Evolutionary conservation across 2,329 filamentous ascomycete species (phyloP).

Genomic region (Lojkania enalia): DNA sequence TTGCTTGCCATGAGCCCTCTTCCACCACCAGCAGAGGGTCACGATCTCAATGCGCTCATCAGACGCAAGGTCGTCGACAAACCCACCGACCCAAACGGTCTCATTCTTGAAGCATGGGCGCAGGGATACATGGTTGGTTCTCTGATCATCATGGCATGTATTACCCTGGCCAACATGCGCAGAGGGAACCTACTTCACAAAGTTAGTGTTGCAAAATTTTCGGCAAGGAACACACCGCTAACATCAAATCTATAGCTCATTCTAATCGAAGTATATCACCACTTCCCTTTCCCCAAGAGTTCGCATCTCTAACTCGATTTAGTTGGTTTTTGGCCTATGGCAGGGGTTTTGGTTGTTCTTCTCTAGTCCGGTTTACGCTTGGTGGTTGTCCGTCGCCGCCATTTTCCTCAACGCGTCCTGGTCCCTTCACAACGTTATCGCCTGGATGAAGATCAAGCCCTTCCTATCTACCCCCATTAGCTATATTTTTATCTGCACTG

Average conservation of each 20-base stretch:
- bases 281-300: neutral
- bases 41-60: too few species aligned
- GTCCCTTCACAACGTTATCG: conserved; percentile 67
- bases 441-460: conserved; percentile 68
- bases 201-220: conserved; percentile 20
- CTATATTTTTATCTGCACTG: conserved; percentile 60
- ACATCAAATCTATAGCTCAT: conserved; percentile 43
- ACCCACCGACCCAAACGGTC: conserved; percentile 35
- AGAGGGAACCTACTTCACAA: conserved; percentile 53
- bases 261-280: conserved; percentile 48
- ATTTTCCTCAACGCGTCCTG: conserved; percentile 66
- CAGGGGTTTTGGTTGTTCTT: conserved; percentile 65
- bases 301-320: conserved; percentile 12
- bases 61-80: conserved; percentile 34
- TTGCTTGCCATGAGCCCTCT: conserved; percentile 17
- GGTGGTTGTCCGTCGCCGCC: conserved; percentile 65
- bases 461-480: conserved; percentile 58
- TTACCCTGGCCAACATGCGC: conserved; percentile 55
- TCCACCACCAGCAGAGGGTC: conserved; percentile 17
- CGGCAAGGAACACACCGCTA: conserved; percentile 12
- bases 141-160: conserved; percentile 53
- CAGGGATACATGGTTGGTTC: conserved; percentile 47
- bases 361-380: conserved; percentile 59
- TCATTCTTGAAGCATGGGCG: conserved; percentile 47
- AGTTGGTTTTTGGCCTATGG: conserved; percentile 60